A percentile compares a stretch with the other conserved stretches of the same genome.
These are phyloP conservation scores for Dendrocalamus sinicus DNA, from an alignment of 176 grass and related monocot genomes.

Conservation along the genomic window DNA sequence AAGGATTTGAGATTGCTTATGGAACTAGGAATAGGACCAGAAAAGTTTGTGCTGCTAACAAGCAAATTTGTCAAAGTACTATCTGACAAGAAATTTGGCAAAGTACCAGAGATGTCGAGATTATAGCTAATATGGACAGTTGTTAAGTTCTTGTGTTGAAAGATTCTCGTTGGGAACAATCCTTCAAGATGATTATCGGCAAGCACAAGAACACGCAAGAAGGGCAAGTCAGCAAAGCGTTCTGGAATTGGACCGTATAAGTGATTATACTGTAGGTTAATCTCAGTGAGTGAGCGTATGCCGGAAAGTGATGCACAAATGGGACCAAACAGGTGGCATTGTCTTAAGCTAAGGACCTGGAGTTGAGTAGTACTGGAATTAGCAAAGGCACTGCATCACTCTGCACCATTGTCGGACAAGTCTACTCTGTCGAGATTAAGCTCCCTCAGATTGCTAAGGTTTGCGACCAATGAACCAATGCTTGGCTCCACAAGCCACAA, in stretches of 20 bases:
- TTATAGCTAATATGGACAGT: slow-evolving; percentile 39
- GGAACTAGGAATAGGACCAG: slow-evolving; percentile 8
- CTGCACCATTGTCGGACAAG: slow-evolving; percentile 43
- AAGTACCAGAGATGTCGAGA: slow-evolving; percentile 8
- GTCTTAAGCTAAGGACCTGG: slow-evolving; percentile 33
- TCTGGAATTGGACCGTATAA: slow-evolving; percentile 34
- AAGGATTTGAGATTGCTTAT: slow-evolving; percentile 40
- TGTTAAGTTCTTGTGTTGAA: slow-evolving; percentile 41
- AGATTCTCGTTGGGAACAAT: slow-evolving; percentile 27
- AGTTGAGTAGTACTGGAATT: slow-evolving; percentile 40
- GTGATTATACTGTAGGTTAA: slow-evolving; percentile 44
- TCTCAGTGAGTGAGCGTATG: slow-evolving; percentile 33
- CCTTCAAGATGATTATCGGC: slow-evolving; percentile 36
- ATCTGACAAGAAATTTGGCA: slow-evolving; percentile 18
- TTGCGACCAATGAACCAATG: slow-evolving; percentile 39
- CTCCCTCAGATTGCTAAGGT: slow-evolving; percentile 50
- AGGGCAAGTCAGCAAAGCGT: slow-evolving; percentile 44
- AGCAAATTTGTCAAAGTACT: slow-evolving; percentile 26
- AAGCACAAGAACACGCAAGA: slow-evolving; percentile 46
- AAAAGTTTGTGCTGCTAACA: slow-evolving; percentile 40
- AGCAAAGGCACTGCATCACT: slow-evolving; percentile 48
- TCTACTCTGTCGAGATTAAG: slow-evolving; percentile 49
- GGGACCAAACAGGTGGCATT: slow-evolving; percentile 14
- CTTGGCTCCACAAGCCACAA: slow-evolving; percentile 11
- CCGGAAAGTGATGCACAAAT: slow-evolving; percentile 33